Base-by-base conservation (phyloP, 2,329 filamentous ascomycete species). In the Xylariomycetidae sp. region DNA sequence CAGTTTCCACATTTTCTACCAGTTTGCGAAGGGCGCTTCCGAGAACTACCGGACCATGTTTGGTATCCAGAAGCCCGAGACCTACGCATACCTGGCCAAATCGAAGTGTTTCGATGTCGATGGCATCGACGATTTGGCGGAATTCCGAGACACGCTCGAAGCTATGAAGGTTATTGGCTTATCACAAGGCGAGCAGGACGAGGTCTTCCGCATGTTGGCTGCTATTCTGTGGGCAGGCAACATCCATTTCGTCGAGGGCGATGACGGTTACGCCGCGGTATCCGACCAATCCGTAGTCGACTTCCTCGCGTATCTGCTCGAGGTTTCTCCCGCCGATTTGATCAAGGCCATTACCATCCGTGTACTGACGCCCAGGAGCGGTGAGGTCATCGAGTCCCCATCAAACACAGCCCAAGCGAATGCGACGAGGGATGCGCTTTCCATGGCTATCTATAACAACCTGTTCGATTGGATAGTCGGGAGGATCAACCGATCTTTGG, bases 1-100 rank as follows among this genome's bases (percentile, higher is more conserved):
- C 49, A 96, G 95, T 64, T 98, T 98, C 62, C 92, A 98, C 64
- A 96, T 98, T 53, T 98, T 98, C 61, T 98, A 98, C 64, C 92
- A 98, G 61, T 95, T 96, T 61, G 86, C 92, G 29, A 98, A 96
- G 64, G 88, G 85, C 4, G 90, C 90, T 8, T 84, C 88, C n/a
- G 73, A 82, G 47, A 77, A 82, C 38, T 93, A 96, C 61, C 74
- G 87, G 57, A 79, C 92, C 52, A 79, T 70, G n/a, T 95, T 86
- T 55, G 92, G 92, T 31, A 70, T 98, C 14, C 90, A 96, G 58
- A 82, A 83, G 49, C 92, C 92, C 16, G 85, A 94, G 53, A 86
- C 88, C 20, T 98, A 98, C 60, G 66, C 85, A 16, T 98, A 98
- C 59, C 95, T 89, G 12, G 95, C 87, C 61, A 79, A 78, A 47